phyloP scores from a whole-genome alignment of 2,329 filamentous ascomycete species.

The Colletotrichum coccodes region DNA sequence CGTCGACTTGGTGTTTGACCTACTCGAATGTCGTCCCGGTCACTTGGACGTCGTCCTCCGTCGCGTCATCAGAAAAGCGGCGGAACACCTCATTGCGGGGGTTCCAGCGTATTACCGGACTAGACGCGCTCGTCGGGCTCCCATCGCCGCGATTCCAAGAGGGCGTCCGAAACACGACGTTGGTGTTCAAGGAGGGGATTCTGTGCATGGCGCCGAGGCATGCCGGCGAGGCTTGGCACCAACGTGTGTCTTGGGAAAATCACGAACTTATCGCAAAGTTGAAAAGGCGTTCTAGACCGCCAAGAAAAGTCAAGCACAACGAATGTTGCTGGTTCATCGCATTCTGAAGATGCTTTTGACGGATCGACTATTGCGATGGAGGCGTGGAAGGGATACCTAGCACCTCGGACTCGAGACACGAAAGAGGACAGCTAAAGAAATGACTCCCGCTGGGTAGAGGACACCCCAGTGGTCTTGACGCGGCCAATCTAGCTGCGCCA shows the following conservation, averaged over 20 bases:
- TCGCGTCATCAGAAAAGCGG: slow-evolving; percentile 38
- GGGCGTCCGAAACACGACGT: slow-evolving; percentile 24
- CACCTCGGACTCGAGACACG: background rate
- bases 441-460: background rate
- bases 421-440: background rate
- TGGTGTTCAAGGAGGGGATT: slow-evolving; percentile 15
- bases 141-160: slow-evolving; percentile 20
- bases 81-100: slow-evolving; percentile 33
- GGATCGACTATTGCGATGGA: background rate
- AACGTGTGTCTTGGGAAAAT: background rate
- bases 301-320: background rate
- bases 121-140: slow-evolving; percentile 20
- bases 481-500: background rate
- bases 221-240: slow-evolving; percentile 25
- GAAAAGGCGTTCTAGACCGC: background rate
- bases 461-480: background rate
- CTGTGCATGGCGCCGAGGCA: slow-evolving; percentile 22
- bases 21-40: slow-evolving; percentile 9
- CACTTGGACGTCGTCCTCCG: slow-evolving; percentile 15
- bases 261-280: too few relatives aligned
- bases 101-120: slow-evolving; percentile 15
- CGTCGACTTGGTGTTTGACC: background rate
- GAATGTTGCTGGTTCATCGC: background rate
- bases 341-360: background rate
- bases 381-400: background rate